These are phyloP conservation scores for Sporothrix brasiliensis DNA, from an alignment of 2,329 filamentous ascomycete genomes.

Conservation along the genomic window DNA sequence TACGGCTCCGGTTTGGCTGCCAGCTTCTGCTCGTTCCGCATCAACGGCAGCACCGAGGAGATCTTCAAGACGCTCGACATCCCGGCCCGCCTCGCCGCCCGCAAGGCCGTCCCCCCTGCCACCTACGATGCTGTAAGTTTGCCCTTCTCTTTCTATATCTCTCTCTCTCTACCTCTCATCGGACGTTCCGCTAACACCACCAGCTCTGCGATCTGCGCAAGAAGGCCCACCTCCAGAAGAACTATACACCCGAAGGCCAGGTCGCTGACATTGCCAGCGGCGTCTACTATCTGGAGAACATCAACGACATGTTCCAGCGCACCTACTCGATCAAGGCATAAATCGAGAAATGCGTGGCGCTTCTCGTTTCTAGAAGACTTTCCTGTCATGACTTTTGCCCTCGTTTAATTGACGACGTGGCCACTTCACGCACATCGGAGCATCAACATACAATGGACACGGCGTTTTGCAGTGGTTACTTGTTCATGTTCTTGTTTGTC, in stretches of 20 bases:
- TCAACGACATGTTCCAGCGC: conserved; percentile 86
- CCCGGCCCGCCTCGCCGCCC: conserved; percentile 65
- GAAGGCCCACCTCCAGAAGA: conserved; percentile 80
- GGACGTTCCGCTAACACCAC: conserved; percentile 36
- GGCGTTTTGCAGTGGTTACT: conserved; percentile 29
- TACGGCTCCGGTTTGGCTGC: conserved; percentile 76
- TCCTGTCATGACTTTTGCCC: neutral
- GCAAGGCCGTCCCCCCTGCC: conserved; percentile 68
- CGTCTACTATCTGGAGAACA: conserved; percentile 77
- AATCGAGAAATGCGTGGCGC: neutral
- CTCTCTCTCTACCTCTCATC: neutral
- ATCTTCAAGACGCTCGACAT: conserved; percentile 72
- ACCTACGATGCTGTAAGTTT: conserved; percentile 71
- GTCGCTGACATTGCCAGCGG: conserved; percentile 66
- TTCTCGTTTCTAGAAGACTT: neutral
- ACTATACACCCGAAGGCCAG: conserved; percentile 71
- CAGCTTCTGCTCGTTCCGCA: conserved; percentile 72
- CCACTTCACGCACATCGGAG: conserved; percentile 18
- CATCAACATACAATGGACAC: conserved; percentile 32
- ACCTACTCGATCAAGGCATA: conserved; percentile 76
- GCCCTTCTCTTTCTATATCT: neutral
- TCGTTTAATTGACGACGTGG: neutral
- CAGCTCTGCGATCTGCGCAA: conserved; percentile 80
- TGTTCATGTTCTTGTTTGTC: conserved; percentile 23
- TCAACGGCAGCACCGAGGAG: conserved; percentile 69